A percentile compares a stretch with the other conserved stretches of the same genome.
Evolutionary conservation across 1,284 basidiomycete genomes (phyloP).

Genomic region (Naganishia liquefaciens): DNA sequence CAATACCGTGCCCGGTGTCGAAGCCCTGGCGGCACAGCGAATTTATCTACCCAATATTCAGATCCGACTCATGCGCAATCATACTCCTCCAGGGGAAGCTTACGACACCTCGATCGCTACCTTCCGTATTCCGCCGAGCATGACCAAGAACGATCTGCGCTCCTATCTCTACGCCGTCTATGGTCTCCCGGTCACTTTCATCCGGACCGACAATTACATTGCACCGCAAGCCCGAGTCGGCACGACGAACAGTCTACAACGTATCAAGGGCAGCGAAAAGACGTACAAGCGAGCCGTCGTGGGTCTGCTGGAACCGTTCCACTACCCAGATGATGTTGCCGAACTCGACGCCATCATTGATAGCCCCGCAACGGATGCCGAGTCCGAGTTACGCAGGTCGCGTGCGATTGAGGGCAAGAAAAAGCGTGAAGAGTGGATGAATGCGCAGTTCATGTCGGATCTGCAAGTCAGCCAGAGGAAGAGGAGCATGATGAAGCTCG

Average conservation of each 20-base stretch:
- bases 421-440: conserved; percentile 47
- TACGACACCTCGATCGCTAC: conserved; percentile 96
- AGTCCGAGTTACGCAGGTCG: conserved; percentile 60
- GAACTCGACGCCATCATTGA: conserved; percentile 61
- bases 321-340: conserved; percentile 76
- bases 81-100: conserved; percentile 70
- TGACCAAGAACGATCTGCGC: conserved; percentile 89
- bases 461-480: conserved; percentile 34
- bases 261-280: conserved; percentile 53
- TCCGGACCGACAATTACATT: conserved; percentile 85
- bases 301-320: conserved; percentile 84
- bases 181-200: conserved; percentile 84
- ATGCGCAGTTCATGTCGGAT: conserved; percentile 36
- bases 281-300: conserved; percentile 86
- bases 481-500: conserved; percentile 44
- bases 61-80: conserved; percentile 80
- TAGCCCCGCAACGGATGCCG: conserved; percentile 55
- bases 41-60: conserved; percentile 86
- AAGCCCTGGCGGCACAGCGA: conserved; percentile 69
- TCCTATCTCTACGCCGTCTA: conserved; percentile 82
- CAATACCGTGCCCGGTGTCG: conserved; percentile 31
- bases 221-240: conserved; percentile 58
- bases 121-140: conserved; percentile 75
- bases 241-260: conserved; percentile 39
- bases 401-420: conserved; percentile 62